phyloP scores from a whole-genome alignment of 148 eudicot genomes.

The Rheum nobile region DNA sequence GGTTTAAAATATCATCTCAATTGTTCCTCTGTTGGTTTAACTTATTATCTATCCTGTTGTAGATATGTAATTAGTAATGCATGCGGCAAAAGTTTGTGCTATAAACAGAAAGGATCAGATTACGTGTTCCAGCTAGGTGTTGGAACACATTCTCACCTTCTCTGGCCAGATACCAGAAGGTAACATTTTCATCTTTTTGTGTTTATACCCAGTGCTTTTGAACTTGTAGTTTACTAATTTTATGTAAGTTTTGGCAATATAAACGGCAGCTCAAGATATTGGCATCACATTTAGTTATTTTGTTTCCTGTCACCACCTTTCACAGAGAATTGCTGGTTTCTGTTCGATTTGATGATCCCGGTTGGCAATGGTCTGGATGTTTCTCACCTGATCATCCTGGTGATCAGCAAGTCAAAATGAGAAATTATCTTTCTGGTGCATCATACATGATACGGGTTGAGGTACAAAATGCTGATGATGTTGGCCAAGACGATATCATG shows the following conservation, averaged over 20 bases:
- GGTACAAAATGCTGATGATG: slow-evolving; percentile 83
- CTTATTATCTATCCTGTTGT: slow-evolving; percentile 12
- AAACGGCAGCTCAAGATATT: neutral
- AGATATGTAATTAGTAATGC: slow-evolving; percentile 93
- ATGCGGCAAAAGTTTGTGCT: slow-evolving; percentile 60
- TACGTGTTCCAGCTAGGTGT: slow-evolving; percentile 37
- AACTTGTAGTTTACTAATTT: neutral
- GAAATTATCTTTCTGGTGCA: slow-evolving; percentile 59
- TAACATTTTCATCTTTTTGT: slow-evolving; percentile 13
- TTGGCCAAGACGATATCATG: slow-evolving; percentile 50
- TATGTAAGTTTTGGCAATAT: neutral
- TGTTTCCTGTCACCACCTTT: neutral
- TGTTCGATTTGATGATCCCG: slow-evolving; percentile 76
- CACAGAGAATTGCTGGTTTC: slow-evolving; percentile 73
- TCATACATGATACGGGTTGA: slow-evolving; percentile 71
- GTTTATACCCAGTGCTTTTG: neutral
- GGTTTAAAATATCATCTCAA: neutral
- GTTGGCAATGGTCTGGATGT: slow-evolving; percentile 99
- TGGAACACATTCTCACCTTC: slow-evolving; percentile 76
- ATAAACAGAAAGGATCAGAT: slow-evolving; percentile 87
- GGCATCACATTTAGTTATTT: neutral
- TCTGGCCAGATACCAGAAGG: slow-evolving; percentile 76
- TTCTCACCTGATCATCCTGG: slow-evolving; percentile 86
- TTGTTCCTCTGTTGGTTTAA: neutral
- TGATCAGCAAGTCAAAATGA: slow-evolving; percentile 85